These are phyloP conservation scores for Lantana camara DNA, from an alignment of 257 asterid genomes.

Conservation along the genomic window DNA sequence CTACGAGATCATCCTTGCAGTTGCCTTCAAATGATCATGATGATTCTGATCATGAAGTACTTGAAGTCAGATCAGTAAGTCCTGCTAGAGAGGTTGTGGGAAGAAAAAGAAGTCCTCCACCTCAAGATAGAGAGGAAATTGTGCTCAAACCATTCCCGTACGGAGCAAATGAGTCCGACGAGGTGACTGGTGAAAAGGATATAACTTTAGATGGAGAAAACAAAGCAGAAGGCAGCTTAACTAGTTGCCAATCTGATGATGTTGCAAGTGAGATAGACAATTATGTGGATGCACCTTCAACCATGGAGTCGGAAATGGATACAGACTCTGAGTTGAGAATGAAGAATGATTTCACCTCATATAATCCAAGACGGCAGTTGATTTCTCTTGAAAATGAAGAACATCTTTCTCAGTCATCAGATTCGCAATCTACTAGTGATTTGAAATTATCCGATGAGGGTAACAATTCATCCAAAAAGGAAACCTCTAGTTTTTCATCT, in stretches of 20 bases:
- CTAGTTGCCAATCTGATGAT: constrained; percentile 62
- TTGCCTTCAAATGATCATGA: constrained; percentile 38
- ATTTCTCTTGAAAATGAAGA: constrained; percentile 43
- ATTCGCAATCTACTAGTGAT: constrained; percentile 64
- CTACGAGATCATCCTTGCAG: constrained; percentile 40
- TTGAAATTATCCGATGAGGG: constrained; percentile 54
- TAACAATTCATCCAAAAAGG: constrained; percentile 42
- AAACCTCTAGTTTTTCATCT: constrained; percentile 37
- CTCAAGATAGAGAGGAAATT: constrained; percentile 45
- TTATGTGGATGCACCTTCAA: constrained; percentile 77
- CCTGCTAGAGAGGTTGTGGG: constrained; percentile 45
- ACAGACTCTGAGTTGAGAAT: constrained; percentile 64
- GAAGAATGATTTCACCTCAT: constrained; percentile 42
- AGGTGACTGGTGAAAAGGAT: constrained; percentile 46
- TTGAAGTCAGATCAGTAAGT: constrained; percentile 46
- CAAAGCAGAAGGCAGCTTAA: constrained; percentile 43
- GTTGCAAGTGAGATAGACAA: constrained; percentile 73
- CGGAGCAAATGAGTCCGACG: constrained; percentile 37
- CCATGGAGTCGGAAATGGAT: constrained; percentile 76
- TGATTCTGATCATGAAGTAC: constrained; percentile 43
- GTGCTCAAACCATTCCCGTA: constrained; percentile 26
- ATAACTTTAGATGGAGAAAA: constrained; percentile 49
- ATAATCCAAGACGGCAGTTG: constrained; percentile 33
- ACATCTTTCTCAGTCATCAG: constrained; percentile 45
- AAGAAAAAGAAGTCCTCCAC: constrained; percentile 41